Evolutionary conservation across 2,329 filamentous ascomycete species (phyloP).

Genomic region (Nigrospora osmanthi): DNA sequence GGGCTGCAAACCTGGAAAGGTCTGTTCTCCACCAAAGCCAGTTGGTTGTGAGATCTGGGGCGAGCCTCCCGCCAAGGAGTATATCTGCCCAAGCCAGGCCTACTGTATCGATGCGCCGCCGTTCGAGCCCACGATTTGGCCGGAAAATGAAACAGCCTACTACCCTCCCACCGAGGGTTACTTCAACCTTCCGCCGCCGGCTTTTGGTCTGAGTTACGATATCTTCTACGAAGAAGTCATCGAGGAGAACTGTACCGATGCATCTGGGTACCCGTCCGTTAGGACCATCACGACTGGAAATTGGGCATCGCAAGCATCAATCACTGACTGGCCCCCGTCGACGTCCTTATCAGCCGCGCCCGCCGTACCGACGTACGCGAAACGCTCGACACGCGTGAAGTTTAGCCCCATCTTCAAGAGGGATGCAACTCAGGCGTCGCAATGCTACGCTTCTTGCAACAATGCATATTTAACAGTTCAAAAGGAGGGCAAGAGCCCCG

Average conservation of each 20-base stretch:
- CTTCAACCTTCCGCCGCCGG: slow-evolving; percentile 55
- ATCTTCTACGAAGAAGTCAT: slow-evolving; percentile 45
- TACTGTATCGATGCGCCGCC: slow-evolving; percentile 36
- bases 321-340: slow-evolving; percentile 31
- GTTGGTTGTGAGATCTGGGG: slow-evolving; percentile 43
- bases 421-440: slow-evolving; percentile 29
- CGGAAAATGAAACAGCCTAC: slow-evolving; percentile 34
- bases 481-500: slow-evolving; percentile 33
- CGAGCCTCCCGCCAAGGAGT: slow-evolving; percentile 35
- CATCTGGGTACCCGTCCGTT: slow-evolving; percentile 15
- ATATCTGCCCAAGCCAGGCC: slow-evolving; percentile 31
- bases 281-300: slow-evolving; percentile 46
- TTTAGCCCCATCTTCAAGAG: slow-evolving; percentile 27
- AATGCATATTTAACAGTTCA: slow-evolving; percentile 39
- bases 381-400: slow-evolving; percentile 4
- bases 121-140: slow-evolving; percentile 31
- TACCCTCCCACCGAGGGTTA: slow-evolving; percentile 48
- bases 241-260: slow-evolving; percentile 22
- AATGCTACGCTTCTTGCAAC: slow-evolving; percentile 48
- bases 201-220: slow-evolving; percentile 55
- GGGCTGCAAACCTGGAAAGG: slow-evolving; percentile 43
- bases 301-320: slow-evolving; percentile 41
- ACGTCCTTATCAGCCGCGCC: slow-evolving; percentile 14
- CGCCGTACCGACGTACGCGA: slow-evolving; percentile 7
- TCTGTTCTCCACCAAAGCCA: slow-evolving; percentile 45